Base-by-base conservation (phyloP, 2,329 filamentous ascomycete species). In the Aureobasidium melanogenum region DNA sequence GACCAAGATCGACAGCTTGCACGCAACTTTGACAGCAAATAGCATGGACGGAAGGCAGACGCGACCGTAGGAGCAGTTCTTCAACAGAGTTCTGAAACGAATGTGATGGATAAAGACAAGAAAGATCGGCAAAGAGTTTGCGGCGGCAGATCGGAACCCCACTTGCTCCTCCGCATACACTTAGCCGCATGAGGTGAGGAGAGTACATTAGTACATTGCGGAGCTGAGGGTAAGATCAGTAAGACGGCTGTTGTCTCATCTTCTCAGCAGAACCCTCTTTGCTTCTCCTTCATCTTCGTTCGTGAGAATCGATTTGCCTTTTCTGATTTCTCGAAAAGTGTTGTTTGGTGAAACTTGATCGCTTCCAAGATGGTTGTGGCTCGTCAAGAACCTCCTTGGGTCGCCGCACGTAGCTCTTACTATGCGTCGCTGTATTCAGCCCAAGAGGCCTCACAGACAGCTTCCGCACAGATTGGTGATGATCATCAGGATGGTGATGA, bases 61-160 rank as follows among this genome's bases (percentile, higher is more conserved):
- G 44, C 24, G 17, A n/a, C 30, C 15, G 26, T 3, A 8, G 12
- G 9, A 30, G 9, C 26, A 48, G 8, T 32, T 7, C 1, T 48
- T 32, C 7, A 32, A 32, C 9, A 24, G 2, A 19, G 12, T 5
- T 22, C 3, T 24, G 12, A 22, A 1, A 1, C 12, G 32, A 22
- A 28, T n/a, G 22, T 22, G 22, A 17, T 52, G 19, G 14, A n/a
- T n/a, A n/a, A 28, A 9, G 17, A 52, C 8, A 28, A 28, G 15
- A 36, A n/a, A n/a, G 34, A 39, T 52, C 34, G 50, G 30, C 50
- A n/a, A 7, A 48, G 26, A n/a, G 2, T 10, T 39, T 14, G 32
- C 28, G 50, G 12, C 50, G 50, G 51, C 2, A 43, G 51, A 55
- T 55, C 51, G 51, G 51, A 55, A 55, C 51, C 51, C 51, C 51